Evolutionary conservation across 495 filamentous ascomycete genomes (phyloP).

Genomic region (Apiosordaria backusii): DNA sequence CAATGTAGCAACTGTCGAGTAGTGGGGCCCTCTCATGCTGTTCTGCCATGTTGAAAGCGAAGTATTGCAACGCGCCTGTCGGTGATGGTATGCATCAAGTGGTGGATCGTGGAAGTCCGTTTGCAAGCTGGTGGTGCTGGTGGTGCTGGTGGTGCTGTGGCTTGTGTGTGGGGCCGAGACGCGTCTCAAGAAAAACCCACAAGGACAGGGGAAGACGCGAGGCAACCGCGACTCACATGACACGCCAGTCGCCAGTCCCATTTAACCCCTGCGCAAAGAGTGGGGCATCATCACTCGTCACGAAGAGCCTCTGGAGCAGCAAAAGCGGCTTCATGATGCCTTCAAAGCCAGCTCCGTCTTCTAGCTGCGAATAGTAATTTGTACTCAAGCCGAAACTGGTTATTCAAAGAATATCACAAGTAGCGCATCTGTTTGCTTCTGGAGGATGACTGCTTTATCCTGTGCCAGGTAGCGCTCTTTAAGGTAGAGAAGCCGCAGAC

Average conservation of each 20-base stretch:
- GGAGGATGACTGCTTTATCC: too few relatives aligned
- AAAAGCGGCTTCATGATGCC: too few relatives aligned
- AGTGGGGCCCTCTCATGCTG: conserved; percentile 21
- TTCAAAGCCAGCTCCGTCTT: too few relatives aligned
- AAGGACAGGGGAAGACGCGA: conserved; percentile 22
- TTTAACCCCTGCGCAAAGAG: conserved; percentile 12
- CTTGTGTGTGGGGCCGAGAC: conserved; percentile 13
- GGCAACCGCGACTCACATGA: conserved; percentile 32
- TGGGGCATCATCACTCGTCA: not conserved
- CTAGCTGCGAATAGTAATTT: too few relatives aligned
- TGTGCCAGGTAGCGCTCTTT: too few relatives aligned
- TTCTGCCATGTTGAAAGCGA: conserved; percentile 40
- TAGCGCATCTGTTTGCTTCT: too few relatives aligned
- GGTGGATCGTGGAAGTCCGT: not conserved
- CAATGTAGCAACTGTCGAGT: conserved; percentile 41
- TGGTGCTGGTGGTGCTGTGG: conserved; percentile 1
- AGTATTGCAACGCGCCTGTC: conserved; percentile 18
- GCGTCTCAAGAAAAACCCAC: conserved; percentile 24
- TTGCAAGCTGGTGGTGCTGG: not conserved
- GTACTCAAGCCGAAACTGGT: too few relatives aligned
- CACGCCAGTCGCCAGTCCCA: conserved; percentile 5
- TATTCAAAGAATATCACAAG: too few relatives aligned
- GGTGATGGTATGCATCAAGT: not conserved
- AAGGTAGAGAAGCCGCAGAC: too few relatives aligned
- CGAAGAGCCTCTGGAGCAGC: too few relatives aligned